A percentile compares a stretch with the other conserved stretches of the same genome.
phyloP scores from a whole-genome alignment of 2,329 filamentous ascomycete species.

The Xylariales sp. region DNA sequence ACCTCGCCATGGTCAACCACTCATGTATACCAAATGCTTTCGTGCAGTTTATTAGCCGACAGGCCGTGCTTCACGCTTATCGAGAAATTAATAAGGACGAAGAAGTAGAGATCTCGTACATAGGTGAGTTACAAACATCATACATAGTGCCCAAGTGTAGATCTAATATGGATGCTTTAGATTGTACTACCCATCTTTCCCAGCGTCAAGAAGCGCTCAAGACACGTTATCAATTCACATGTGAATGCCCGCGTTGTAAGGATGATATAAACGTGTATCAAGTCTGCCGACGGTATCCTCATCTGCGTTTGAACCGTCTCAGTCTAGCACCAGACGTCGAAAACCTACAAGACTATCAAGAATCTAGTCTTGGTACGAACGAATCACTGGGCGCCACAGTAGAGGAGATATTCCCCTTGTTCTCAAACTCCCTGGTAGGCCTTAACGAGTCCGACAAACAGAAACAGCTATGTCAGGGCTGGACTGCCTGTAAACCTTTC shows the following conservation, averaged over 20 bases:
- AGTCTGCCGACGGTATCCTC: slow-evolving; percentile 57
- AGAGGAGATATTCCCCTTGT: slow-evolving; percentile 50
- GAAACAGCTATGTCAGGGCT: slow-evolving; percentile 51
- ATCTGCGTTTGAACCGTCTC: slow-evolving; percentile 57
- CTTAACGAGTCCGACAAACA: slow-evolving; percentile 29
- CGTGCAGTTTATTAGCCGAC: slow-evolving; percentile 65
- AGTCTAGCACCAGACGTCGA: slow-evolving; percentile 58
- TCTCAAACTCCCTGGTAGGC: slow-evolving; percentile 37
- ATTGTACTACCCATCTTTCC: slow-evolving; percentile 59
- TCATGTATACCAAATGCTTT: slow-evolving; percentile 70
- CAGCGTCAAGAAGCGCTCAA: slow-evolving; percentile 57
- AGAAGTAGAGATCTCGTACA: slow-evolving; percentile 72
- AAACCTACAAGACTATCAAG: slow-evolving; percentile 49
- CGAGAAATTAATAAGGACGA: slow-evolving; percentile 61
- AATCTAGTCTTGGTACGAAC: slow-evolving; percentile 44
- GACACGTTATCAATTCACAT: slow-evolving; percentile 64
- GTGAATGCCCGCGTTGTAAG: slow-evolving; percentile 62
- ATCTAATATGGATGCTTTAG: slow-evolving; percentile 49
- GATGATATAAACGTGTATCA: slow-evolving; percentile 66
- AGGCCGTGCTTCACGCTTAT: slow-evolving; percentile 63
- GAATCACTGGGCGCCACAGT: slow-evolving; percentile 38
- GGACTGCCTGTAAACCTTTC: slow-evolving; percentile 55
- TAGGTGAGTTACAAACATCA: slow-evolving; percentile 55
- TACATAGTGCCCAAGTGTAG: too few relatives aligned
- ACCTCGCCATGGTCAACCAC: slow-evolving; percentile 70